Base-by-base conservation (phyloP, 202 grass and related monocot genomes). In the Zoysia matrella region DNA sequence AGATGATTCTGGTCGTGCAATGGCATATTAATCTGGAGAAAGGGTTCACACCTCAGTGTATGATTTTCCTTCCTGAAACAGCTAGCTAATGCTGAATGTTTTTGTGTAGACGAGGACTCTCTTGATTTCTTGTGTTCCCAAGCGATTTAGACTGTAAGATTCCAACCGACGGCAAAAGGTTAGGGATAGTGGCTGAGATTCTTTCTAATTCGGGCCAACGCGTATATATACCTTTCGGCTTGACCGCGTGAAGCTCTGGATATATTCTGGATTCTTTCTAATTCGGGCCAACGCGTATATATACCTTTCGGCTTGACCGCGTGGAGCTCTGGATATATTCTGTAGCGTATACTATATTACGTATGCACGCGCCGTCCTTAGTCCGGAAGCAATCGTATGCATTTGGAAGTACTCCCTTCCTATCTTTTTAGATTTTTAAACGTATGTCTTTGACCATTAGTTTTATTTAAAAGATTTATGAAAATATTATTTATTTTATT, bases 31-130 rank as follows among this genome's bases (percentile, higher is more conserved):
- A 12, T 69, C 12, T 47, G 7, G 6, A 56, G 74, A 36, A 73
- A 63, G 16, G 79, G 76, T n/a, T 53, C 15, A 6, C 46, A 11
- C 74, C 78, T 78, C 54, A 12, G 30, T 52, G 53, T 36, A 62
- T 61, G 75, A 9, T 61, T 67, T 78, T 75, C 54, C 65, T 80
- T 3, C 41, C 10, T 52, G 73, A 39, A 68, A 22, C 63, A 36
- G 30, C 30, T 15, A 36, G 30, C 30, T 15, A 50, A 82, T 22
- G 83, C 83, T 79, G 79, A 67, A 82, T 36, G 79, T 43, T 82
- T 82, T 82, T 79, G 72, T 73, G 69, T 47, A 73, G 68, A 74
- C 10, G 83, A 56, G 78, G 83, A 55, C n/a, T 42, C 47, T 52
- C 30, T 11, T 61, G 77, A 77, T 46, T 85, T 49, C 45, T 58